These are phyloP conservation scores for Berberis thunbergii DNA, from an alignment of 164 flowering plant species.

Conservation along the genomic window DNA sequence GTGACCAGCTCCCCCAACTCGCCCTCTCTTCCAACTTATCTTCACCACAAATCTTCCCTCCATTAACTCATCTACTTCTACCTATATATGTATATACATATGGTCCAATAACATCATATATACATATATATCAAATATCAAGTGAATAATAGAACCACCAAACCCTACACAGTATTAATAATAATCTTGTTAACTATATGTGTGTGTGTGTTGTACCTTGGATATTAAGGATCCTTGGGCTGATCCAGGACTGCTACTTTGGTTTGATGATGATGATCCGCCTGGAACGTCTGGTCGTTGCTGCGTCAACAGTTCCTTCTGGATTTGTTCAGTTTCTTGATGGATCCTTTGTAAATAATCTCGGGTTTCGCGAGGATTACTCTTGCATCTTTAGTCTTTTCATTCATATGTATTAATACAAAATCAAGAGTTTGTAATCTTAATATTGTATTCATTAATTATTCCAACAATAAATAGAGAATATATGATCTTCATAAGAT, in stretches of 20 bases:
- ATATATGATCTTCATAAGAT: not conserved
- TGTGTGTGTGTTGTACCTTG: not conserved
- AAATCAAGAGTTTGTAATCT: not conserved
- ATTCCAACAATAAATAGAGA: not conserved
- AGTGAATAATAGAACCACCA: not conserved
- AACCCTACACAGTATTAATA: too few species aligned
- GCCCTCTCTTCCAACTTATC: conserved; percentile 11
- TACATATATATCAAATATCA: not conserved
- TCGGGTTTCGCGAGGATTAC: conserved; percentile 11
- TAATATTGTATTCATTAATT: not conserved
- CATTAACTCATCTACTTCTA: conserved; percentile 11
- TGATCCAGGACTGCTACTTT: not conserved
- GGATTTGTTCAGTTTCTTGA: conserved; percentile 8
- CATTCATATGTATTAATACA: not conserved
- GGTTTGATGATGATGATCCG: not conserved
- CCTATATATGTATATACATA: conserved; percentile 5
- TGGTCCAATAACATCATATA: not conserved
- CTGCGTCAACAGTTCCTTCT: conserved; percentile 4
- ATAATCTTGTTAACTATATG: not conserved
- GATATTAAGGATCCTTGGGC: not conserved
- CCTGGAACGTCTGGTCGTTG: not conserved
- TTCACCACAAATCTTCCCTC: conserved; percentile 17
- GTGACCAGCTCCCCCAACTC: conserved; percentile 1
- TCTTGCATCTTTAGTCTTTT: conserved; percentile 6
- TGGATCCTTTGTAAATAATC: conserved; percentile 14